Conservation (phyloP, 163 green algal genomes). For the Chlamydomonas reinhardtii region DNA sequence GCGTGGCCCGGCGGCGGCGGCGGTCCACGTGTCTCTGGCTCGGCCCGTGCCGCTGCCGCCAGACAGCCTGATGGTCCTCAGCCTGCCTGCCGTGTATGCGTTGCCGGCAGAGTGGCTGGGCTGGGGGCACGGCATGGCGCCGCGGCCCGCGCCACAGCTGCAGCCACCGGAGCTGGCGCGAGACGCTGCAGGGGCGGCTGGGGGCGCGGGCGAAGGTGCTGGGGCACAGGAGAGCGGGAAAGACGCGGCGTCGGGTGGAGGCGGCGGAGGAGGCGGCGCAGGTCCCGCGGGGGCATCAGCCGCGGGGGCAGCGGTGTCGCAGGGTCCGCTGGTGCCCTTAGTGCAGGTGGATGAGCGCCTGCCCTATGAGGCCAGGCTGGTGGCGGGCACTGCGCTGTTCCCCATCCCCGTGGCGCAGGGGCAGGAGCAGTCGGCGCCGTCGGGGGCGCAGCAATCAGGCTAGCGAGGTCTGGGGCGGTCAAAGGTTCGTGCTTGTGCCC, state of each 20-base stretch:
- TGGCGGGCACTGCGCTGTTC: constrained; percentile 34
- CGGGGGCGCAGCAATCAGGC: no score
- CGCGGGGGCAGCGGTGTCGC: no score
- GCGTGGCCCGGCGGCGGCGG: not conserved
- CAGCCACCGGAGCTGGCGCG: not conserved
- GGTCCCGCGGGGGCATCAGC: not conserved
- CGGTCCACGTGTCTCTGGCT: constrained; percentile 19
- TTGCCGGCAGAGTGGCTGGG: constrained; percentile 44
- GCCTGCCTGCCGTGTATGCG: not conserved
- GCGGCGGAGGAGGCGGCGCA: not conserved
- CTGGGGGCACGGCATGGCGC: not conserved
- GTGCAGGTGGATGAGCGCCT: constrained; percentile 21
- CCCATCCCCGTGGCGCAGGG: not conserved
- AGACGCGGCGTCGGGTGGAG: not conserved
- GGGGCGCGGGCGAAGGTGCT: not conserved
- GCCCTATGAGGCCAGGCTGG: constrained; percentile 7
- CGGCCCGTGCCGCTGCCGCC: constrained; percentile 18
- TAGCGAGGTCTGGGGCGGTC: no score
- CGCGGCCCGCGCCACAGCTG: no score
- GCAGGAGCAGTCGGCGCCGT: not conserved
- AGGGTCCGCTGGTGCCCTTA: not conserved
- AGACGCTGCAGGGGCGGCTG: not conserved
- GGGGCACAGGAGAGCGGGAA: not conserved
- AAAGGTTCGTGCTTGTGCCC: no score
- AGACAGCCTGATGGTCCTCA: constrained; percentile 26